Base-by-base conservation (phyloP, 352 stramenopile genomes). In the Phytophthora idaei region DNA sequence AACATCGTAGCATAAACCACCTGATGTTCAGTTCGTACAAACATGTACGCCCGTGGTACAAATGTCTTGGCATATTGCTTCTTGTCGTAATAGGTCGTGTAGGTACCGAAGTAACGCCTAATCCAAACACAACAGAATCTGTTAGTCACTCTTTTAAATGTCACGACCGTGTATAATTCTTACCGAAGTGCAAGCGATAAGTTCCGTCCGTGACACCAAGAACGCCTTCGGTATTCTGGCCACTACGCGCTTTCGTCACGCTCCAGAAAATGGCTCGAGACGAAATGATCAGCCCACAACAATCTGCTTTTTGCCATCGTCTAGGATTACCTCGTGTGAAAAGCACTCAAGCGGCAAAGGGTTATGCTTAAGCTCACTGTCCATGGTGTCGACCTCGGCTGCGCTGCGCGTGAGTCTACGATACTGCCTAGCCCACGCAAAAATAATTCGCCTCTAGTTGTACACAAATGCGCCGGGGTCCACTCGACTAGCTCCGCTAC, bases 101-200 rank as follows among this genome's bases (percentile, higher is more conserved):
- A 75, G 1, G 67, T 78, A 7, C 62, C 72, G 21, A 79, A 76
- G n/a, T 67, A 55, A 0, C 65, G n/a, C 53, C 53, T 59, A 57
- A 14, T 39, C 7, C 21, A 21, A 21, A 21, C 21, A 1, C 21
- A 1, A 21, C 21, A 1, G 0, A 21, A 21, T 21, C 21, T 21
- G 21, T 21, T 1, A 21, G 21, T 21, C 21, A 21, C 21, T 21
- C 21, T 21, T 21, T 21, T 21, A 21, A 21, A 21, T 21, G 21
- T 21, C 21, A 21, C 21, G 21, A 21, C 21, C 21, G 21, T 21
- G 21, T 21, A 21, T 21, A 21, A 21, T 21, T 21, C 44, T 49
- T 32, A 32, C 44, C 44, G 10, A 32, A 49, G 15, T 49, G 6
- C 1, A 31, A 11, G 1, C 44, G 17, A 6, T 49, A 49, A 7